These are phyloP conservation scores for Trichoderma sp. DNA, from an alignment of 2,329 filamentous ascomycete species.

Conservation along the genomic window DNA sequence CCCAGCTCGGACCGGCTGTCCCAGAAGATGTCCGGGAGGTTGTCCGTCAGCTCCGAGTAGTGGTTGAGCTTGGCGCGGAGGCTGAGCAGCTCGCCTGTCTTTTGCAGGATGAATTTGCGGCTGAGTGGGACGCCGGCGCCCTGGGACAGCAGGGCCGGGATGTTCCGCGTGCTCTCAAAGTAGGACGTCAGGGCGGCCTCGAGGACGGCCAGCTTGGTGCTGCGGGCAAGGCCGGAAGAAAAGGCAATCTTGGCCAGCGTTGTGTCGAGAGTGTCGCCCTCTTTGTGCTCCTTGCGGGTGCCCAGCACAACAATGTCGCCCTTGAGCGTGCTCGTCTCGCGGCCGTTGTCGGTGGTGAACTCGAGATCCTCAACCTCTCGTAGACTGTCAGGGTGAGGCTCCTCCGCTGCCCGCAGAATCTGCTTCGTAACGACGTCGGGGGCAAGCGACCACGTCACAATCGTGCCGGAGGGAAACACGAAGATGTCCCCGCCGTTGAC, in stretches of 20 bases:
- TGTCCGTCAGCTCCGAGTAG: constrained; percentile 95
- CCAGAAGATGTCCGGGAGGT: constrained; percentile 95
- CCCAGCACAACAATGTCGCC: constrained; percentile 90
- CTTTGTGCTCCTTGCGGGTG: constrained; percentile 60
- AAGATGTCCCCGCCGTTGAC: constrained; percentile 81
- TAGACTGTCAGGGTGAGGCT: constrained; percentile 66
- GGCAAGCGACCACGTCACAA: constrained; percentile 89
- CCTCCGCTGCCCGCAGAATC: constrained; percentile 73
- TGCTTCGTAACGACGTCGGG: constrained; percentile 73
- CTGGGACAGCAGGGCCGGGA: constrained; percentile 74
- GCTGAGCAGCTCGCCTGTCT: constrained; percentile 88
- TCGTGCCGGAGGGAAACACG: constrained; percentile 90
- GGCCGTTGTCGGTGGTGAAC: constrained; percentile 72
- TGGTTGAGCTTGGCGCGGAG: constrained; percentile 92
- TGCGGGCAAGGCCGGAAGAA: constrained; percentile 87
- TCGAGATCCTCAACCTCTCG: constrained; percentile 90
- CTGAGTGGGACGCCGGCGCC: constrained; percentile 51
- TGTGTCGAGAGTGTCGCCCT: constrained; percentile 52
- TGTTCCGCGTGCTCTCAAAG: constrained; percentile 81
- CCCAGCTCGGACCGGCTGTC: constrained; percentile 86
- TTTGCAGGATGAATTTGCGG: constrained; percentile 80
- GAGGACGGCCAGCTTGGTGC: constrained; percentile 89
- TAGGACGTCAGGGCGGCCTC: constrained; percentile 82
- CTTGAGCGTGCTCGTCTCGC: constrained; percentile 74
- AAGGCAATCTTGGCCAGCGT: constrained; percentile 95